These are phyloP conservation scores for Pezicula carpinea DNA, from an alignment of 2,329 filamentous ascomycete species.

Conservation along the genomic window DNA sequence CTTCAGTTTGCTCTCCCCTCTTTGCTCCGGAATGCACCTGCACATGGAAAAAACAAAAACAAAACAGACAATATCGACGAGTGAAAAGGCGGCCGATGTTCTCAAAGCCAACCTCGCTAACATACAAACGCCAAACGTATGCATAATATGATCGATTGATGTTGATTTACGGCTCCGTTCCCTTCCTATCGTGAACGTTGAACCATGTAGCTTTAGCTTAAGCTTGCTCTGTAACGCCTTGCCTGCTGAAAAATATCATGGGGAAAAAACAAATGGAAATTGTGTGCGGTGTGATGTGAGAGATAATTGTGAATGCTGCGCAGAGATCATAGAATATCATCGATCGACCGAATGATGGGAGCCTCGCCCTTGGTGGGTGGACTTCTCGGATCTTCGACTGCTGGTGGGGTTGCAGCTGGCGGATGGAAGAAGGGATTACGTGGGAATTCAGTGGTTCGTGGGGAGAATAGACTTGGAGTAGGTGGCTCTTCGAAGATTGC, in stretches of 20 bases:
- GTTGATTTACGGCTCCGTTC: neutral
- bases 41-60: neutral
- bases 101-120: constrained; percentile 1
- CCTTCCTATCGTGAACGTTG: neutral
- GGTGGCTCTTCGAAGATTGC: constrained; percentile 14
- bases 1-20: neutral
- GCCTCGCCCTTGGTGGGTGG: constrained; percentile 70
- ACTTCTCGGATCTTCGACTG: constrained; percentile 61
- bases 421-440: constrained; percentile 57
- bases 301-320: neutral
- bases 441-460: constrained; percentile 68
- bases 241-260: neutral
- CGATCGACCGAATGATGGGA: constrained; percentile 73
- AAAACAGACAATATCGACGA: neutral
- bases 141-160: neutral
- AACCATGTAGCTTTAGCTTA: neutral
- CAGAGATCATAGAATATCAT: constrained; percentile 61
- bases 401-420: constrained; percentile 21
- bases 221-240: neutral
- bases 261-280: no score
- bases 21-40: neutral
- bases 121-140: neutral
- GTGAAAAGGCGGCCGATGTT: constrained; percentile 1
- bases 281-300: no score
- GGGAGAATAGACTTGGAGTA: constrained; percentile 49